Base-by-base conservation (phyloP, 2,329 filamentous ascomycete species). In the Fusarium cyanostomum region DNA sequence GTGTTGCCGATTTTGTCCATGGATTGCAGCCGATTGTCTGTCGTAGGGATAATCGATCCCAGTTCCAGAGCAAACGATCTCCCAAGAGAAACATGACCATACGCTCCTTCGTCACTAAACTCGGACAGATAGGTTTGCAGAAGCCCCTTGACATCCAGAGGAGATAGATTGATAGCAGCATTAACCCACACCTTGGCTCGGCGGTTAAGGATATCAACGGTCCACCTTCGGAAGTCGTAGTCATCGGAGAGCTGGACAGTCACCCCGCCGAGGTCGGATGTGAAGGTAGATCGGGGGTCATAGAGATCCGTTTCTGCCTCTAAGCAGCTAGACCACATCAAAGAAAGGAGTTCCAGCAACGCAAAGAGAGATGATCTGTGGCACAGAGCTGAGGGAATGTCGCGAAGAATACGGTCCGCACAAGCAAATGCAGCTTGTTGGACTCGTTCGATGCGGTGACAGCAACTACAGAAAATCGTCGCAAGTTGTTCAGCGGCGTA, bases 41-140 rank as follows among this genome's bases (percentile, higher is more conserved):
- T 94, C 6, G 85, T 84, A 6, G 96, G 94, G 53, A 99, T 92
- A 13, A 90, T 82, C 8, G 92, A 92, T 4, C 95, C 95, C 81
- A 98, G 91, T 72, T 99, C 93, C 26, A 97, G 80, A 12, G 95
- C 95, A 75, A 99, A 97, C 1, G 95, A 98, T 57, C 96, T 86
- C 10, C 95, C 96, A 13, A 99, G 83, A 1, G 94, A 94, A 60
- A 98, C 88, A 74, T 97, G 93, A 0, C 94, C 95, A 72, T 96
- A 97, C 1, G 89, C 88, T 45, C 91, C 92, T 65, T 97, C 92
- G 66, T 98, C 94, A 60, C 96, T 91, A 68, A 94, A 97, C 68
- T 97, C 94, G 1, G 96, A 97, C 13, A 99, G 83, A 73, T 99
- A 98, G 0, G 95, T 98, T 78, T 97, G 95, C 38, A 99, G 82